Evolutionary conservation across 2,329 filamentous ascomycete species (phyloP).

Genomic region (Hymenoscyphus salicellus): DNA sequence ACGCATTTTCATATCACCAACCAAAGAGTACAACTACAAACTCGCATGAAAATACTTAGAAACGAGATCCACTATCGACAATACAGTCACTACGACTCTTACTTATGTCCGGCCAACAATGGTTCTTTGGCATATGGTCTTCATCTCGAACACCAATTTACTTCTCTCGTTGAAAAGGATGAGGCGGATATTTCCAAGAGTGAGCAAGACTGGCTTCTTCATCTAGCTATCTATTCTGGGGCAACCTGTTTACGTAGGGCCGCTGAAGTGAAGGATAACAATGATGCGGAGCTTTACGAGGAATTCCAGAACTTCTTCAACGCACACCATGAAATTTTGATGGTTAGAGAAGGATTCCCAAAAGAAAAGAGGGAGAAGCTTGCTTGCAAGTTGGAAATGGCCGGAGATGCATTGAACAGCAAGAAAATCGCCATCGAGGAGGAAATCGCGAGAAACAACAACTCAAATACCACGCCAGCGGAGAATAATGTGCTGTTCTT

Average conservation of each 20-base stretch:
- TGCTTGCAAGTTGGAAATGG: neutral
- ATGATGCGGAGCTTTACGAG: neutral
- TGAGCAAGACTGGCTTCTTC: neutral
- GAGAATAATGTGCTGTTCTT: too few relatives aligned
- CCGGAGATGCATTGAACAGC: neutral
- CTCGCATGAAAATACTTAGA: neutral
- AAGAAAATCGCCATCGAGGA: neutral
- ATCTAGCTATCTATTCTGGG: neutral
- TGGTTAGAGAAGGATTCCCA: neutral
- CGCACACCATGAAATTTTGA: neutral
- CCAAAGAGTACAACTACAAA: neutral
- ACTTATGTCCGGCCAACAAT: neutral
- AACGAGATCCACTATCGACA: neutral
- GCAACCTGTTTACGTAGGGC: neutral
- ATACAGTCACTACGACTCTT: neutral
- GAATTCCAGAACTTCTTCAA: neutral
- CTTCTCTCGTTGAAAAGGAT: neutral
- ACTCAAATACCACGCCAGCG: neutral
- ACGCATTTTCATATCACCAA: neutral
- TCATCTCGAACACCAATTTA: neutral
- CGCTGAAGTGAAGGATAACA: too few relatives aligned
- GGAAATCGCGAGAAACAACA: neutral
- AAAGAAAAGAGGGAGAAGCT: neutral
- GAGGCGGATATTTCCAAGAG: neutral
- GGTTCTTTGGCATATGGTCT: neutral